phyloP scores from a whole-genome alignment of 352 stramenopile species.

The Phytophthora lateralis region DNA sequence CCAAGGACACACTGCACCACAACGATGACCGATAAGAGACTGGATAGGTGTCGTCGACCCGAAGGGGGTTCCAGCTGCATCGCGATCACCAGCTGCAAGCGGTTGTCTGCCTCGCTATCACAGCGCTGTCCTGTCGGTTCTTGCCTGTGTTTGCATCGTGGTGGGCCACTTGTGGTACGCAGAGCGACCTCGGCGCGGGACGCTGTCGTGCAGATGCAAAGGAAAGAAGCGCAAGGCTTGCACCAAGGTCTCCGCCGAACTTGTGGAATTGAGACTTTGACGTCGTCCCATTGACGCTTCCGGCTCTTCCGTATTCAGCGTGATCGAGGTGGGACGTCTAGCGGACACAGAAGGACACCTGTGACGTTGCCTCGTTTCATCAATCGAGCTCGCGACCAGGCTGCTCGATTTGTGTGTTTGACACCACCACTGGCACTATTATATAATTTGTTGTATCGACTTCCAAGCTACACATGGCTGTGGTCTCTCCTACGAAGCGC shows the following conservation, averaged over 20 bases:
- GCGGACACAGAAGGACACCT: conserved; percentile 4
- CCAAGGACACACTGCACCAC: conserved; percentile 1
- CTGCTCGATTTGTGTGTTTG: no score
- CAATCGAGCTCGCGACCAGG: not conserved
- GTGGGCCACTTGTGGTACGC: not conserved
- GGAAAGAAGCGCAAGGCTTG: conserved; percentile 7
- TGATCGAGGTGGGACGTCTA: conserved; percentile 14
- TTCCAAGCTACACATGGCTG: no score
- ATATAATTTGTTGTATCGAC: no score
- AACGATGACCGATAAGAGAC: conserved; percentile 1
- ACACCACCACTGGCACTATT: no score
- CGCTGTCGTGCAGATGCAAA: conserved; percentile 14
- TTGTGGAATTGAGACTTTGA: not conserved
- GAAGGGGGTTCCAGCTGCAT: not conserved
- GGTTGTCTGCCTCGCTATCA: conserved; percentile 10
- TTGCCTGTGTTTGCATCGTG: no score
- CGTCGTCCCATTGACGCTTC: conserved; percentile 16
- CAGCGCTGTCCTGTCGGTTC: not conserved
- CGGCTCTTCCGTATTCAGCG: conserved; percentile 5
- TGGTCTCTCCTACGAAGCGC: no score
- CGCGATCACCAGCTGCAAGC: conserved; percentile 13
- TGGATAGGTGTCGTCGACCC: not conserved
- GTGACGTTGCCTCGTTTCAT: not conserved
- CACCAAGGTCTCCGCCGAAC: not conserved
- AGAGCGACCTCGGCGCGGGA: conserved; percentile 10